These are phyloP conservation scores for Mycena citricolor DNA, from an alignment of 1,284 basidiomycete species.

Conservation along the genomic window DNA sequence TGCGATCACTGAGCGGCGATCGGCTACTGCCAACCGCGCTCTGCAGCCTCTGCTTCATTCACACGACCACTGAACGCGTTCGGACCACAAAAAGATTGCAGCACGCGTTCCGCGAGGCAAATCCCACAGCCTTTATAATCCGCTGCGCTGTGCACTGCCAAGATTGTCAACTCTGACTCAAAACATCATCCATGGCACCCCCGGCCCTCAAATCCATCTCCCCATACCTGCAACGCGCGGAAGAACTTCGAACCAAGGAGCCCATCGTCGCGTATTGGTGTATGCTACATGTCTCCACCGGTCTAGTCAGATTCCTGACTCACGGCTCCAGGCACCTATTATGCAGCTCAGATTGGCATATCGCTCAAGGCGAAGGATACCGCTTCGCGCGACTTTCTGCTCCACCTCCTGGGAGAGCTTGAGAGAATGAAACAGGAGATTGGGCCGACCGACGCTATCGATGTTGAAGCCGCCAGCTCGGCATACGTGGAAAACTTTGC, in stretches of 20 bases:
- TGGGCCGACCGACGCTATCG: constrained; percentile 77
- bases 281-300: constrained; percentile 51
- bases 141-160: too few relatives aligned
- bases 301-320: not conserved
- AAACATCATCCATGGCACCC: too few relatives aligned
- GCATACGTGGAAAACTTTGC: constrained; percentile 97
- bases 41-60: too few relatives aligned
- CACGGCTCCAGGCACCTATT: constrained; percentile 69
- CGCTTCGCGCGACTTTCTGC: constrained; percentile 69
- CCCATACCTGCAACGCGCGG: constrained; percentile 86
- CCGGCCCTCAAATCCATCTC: constrained; percentile 61
- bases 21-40: too few relatives aligned
- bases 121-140: too few relatives aligned
- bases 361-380: constrained; percentile 59
- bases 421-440: constrained; percentile 82
- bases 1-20: too few relatives aligned
- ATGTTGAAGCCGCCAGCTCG: constrained; percentile 77
- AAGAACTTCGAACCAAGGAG: constrained; percentile 81
- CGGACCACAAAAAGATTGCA: too few relatives aligned
- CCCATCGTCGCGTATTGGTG: constrained; percentile 95
- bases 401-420: constrained; percentile 74
- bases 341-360: constrained; percentile 88
- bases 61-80: too few relatives aligned
- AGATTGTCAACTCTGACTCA: too few relatives aligned
- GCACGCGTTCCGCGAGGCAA: too few relatives aligned